A percentile compares a stretch with the other conserved stretches of the same genome.
These are phyloP conservation scores for Anthoceros angustus DNA, from an alignment of 225 moss, liverwort and hornwort species.

Conservation along the genomic window DNA sequence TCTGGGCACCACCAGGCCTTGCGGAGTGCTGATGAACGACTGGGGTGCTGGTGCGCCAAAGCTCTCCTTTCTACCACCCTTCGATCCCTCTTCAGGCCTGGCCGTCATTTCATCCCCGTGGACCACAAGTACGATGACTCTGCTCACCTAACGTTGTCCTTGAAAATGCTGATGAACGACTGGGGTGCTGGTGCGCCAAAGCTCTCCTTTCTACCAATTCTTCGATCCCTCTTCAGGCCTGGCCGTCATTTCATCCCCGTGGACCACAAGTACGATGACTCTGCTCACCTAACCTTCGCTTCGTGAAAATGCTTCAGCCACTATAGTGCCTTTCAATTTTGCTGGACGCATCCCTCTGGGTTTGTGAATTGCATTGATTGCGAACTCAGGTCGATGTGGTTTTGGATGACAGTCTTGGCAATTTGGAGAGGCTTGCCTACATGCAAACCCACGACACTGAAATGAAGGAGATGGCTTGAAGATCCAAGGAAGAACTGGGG, in stretches of 20 bases:
- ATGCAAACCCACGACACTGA: no score
- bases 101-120: neutral
- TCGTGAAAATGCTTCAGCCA: neutral
- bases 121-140: neutral
- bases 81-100: neutral
- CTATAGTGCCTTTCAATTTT: neutral
- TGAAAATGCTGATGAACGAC: neutral
- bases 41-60: neutral
- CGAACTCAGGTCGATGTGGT: neutral
- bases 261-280: neutral
- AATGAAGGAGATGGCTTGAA: no score
- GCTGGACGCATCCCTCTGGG: neutral
- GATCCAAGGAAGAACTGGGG: no score
- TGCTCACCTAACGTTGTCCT: no score
- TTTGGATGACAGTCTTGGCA: neutral
- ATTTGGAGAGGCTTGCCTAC: no score
- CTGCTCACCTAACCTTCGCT: no score
- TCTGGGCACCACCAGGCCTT: neutral
- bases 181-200: neutral
- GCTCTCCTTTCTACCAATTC: neutral
- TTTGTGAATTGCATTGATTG: neutral
- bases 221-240: neutral
- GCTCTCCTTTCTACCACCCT: neutral
- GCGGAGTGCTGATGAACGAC: neutral
- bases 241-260: neutral